These are phyloP conservation scores for Penstemon eatonii DNA, from an alignment of 257 asterid genomes.

Conservation along the genomic window DNA sequence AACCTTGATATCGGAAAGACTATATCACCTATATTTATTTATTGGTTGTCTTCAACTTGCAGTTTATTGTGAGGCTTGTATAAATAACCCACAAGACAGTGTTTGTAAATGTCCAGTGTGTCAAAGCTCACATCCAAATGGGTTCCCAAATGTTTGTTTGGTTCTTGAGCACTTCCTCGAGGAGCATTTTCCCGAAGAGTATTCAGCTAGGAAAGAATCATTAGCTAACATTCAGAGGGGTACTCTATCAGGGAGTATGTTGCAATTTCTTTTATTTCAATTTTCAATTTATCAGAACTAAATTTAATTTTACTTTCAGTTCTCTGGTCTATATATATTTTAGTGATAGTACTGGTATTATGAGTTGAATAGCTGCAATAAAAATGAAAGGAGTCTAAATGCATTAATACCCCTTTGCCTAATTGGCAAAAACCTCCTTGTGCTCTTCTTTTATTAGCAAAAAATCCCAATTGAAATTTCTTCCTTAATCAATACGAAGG, in stretches of 20 bases:
- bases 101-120: constrained; percentile 59
- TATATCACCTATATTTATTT: constrained; percentile 8
- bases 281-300: not conserved
- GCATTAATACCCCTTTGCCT: too few species aligned
- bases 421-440: too few species aligned
- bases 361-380: too few species aligned
- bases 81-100: constrained; percentile 35
- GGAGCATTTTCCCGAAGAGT: constrained; percentile 48
- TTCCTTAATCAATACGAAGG: too few species aligned
- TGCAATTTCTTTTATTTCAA: constrained; percentile 21
- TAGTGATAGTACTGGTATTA: too few species aligned
- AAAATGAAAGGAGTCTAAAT: too few species aligned
- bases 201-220: constrained; percentile 47
- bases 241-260: constrained; percentile 44
- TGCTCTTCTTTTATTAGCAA: too few species aligned
- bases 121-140: constrained; percentile 58
- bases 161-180: constrained; percentile 65
- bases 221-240: constrained; percentile 29
- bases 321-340: not conserved
- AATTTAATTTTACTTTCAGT: not conserved
- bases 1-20: constrained; percentile 11
- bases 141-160: constrained; percentile 61
- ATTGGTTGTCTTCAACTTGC: constrained; percentile 35
- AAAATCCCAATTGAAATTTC: too few species aligned
- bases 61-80: constrained; percentile 72